Base-by-base conservation (phyloP, 371 early-diverging fungal genomes). In the Caulochytrium protostelioides region DNA sequence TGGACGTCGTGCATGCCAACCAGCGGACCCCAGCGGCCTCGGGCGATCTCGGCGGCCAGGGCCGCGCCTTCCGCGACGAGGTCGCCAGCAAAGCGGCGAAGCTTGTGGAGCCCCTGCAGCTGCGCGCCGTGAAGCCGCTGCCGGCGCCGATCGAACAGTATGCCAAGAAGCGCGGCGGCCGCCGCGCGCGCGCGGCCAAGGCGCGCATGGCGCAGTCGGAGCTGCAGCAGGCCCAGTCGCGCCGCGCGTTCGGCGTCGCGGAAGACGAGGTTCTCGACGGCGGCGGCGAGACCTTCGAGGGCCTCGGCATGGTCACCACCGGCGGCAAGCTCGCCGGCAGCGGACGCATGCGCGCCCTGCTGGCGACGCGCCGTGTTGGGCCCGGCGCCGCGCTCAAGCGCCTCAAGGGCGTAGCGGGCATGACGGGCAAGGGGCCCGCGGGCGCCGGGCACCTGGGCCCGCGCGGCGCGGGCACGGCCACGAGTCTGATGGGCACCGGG, bases 181-280 rank as follows among this genome's bases (percentile, higher is more conserved):
- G 25, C 22, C 73, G 85, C 41, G 80, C 76, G 8, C 69, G 90
- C 30, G 69, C 69, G 54, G 61, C 62, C 32, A 86, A 85, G 50
- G 85, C 89, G 47, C 64, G 75, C 4, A 68, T 73, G 50, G 79
- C 79, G 5, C 55, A 72, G 44, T 82, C 92, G 0, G 97, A 92
- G 50, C 63, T 91, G 21, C 71, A 77, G 30, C 81, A 84, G 43
- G 78, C 79, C 9, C 72, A 76, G 41, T 90, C 92, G 46, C 62
- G 94, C 6, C 70, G 91, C 61, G 70, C 68, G 37, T 95, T 95
- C 65, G 87, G 87, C 28, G 78, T 69, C 26, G 74, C 77, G 19
- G 90, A 89, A 47, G 82, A 86, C 21, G 91, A 91, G 52, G 62
- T 79, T 0, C n/a, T n/a, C n/a, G n/a, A n/a, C n/a, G n/a, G n/a